Evolutionary conservation across 495 filamentous ascomycete species (phyloP).

Genomic region (Beverwykella pulmonaria): DNA sequence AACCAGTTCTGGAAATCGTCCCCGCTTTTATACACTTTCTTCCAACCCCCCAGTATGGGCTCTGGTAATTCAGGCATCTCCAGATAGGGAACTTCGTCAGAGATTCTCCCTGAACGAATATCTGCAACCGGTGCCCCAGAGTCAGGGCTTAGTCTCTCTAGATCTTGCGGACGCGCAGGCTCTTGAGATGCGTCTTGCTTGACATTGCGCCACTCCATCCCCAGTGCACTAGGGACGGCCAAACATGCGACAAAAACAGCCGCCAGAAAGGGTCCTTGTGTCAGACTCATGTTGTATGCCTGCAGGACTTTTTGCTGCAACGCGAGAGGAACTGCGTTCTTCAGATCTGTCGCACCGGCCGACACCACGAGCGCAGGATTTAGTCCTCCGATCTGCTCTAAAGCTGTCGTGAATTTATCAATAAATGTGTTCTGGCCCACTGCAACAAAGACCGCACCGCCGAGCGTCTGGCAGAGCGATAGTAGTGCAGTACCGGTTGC

Average conservation of each 20-base stretch:
- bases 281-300: constrained; percentile 28
- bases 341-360: constrained; percentile 27
- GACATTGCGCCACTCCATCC: constrained; percentile 35
- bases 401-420: constrained; percentile 44
- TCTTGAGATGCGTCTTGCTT: constrained; percentile 6
- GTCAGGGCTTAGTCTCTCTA: background rate
- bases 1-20: background rate
- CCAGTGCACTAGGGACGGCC: constrained; percentile 12
- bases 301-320: constrained; percentile 3
- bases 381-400: constrained; percentile 50
- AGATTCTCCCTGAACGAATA: background rate
- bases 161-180: background rate
- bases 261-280: constrained; percentile 25
- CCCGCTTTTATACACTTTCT: background rate
- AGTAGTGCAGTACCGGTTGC: constrained; percentile 39
- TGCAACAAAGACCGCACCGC: constrained; percentile 44
- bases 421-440: constrained; percentile 45
- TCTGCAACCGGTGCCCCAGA: background rate
- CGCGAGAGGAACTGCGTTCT: background rate
- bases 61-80: background rate
- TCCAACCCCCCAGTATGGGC: background rate
- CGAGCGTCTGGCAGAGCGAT: constrained; percentile 42
- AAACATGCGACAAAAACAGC: constrained; percentile 28
- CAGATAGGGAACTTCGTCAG: background rate
- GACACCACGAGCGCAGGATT: background rate